phyloP scores from a whole-genome alignment of 495 filamentous ascomycete species.

The Aspergillus cavernicola region DNA sequence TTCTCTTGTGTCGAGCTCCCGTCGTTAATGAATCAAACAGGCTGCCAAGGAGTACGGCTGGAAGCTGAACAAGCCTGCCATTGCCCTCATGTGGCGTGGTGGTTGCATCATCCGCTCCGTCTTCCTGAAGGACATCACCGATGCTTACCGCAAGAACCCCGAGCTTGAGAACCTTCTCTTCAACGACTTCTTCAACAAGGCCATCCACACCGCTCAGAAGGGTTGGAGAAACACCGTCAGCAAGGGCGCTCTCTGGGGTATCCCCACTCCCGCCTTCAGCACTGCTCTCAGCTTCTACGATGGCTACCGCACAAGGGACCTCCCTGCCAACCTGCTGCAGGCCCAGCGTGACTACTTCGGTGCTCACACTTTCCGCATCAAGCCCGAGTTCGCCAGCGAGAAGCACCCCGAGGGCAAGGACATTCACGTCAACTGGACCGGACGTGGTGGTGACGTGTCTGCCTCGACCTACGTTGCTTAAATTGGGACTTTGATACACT shows the following conservation, averaged over 20 bases:
- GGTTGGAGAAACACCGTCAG: conserved; percentile 94
- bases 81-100: conserved; percentile 99
- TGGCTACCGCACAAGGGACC: conserved; percentile 89
- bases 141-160: conserved; percentile 88
- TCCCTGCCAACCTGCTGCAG: conserved; percentile 96
- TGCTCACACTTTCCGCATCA: conserved; percentile 97
- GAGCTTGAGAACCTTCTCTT: conserved; percentile 98
- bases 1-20: not conserved
- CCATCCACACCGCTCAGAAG: conserved; percentile 91
- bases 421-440: conserved; percentile 99
- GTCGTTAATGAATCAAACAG: conserved; percentile 34
- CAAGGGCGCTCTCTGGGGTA: conserved; percentile 88
- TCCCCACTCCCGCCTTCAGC: conserved; percentile 92
- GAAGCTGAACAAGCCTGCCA: conserved; percentile 99
- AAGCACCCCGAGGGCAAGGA: conserved; percentile 85
- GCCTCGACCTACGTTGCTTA: conserved; percentile 97
- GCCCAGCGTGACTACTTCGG: conserved; percentile 99
- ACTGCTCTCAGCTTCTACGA: conserved; percentile 98
- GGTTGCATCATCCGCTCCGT: conserved; percentile 99
- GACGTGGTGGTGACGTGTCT: conserved; percentile 91
- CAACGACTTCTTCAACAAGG: conserved; percentile 98
- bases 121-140: conserved; percentile 99
- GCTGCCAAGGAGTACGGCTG: conserved; percentile 92
- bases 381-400: conserved; percentile 79
- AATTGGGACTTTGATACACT: conserved; percentile 27